Conservation (phyloP, 371 early-diverging fungal species). For the Batkoa obscura region DNA sequence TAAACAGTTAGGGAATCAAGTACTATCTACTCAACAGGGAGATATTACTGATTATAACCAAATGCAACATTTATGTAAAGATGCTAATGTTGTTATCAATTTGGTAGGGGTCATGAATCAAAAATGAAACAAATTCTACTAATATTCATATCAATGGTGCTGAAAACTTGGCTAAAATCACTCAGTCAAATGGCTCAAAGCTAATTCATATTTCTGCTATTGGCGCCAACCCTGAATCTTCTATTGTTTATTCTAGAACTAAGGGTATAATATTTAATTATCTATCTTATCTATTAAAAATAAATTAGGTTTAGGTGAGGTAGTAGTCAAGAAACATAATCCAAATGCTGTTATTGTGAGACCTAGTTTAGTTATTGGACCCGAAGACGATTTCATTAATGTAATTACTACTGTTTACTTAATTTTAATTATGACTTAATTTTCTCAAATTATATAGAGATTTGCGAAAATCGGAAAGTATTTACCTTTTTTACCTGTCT, state of each 20-base stretch:
- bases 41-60: conserved; percentile 9
- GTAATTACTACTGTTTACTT: conserved; percentile 5
- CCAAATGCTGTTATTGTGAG: conserved; percentile 12
- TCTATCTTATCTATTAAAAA: not conserved
- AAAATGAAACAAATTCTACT: conserved; percentile 12
- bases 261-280: conserved; percentile 11
- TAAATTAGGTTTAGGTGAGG: conserved; percentile 11
- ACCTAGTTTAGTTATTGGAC: conserved; percentile 17
- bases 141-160: conserved; percentile 12
- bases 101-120: conserved; percentile 15
- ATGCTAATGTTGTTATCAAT: conserved; percentile 11
- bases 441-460: conserved; percentile 1
- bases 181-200: conserved; percentile 8
- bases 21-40: conserved; percentile 4
- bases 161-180: conserved; percentile 11
- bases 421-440: not conserved
- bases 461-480: conserved; percentile 9
- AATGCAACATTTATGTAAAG: conserved; percentile 7
- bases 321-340: conserved; percentile 5
- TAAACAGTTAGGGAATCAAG: conserved; percentile 5
- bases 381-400: conserved; percentile 17
- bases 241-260: conserved; percentile 12
- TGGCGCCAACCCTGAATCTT: conserved; percentile 12
- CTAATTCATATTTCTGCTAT: conserved; percentile 17
- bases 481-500: conserved; percentile 15